Evolutionary conservation across 2,329 filamentous ascomycete genomes (phyloP).

Genomic region (Chaetomiaceae sp.): DNA sequence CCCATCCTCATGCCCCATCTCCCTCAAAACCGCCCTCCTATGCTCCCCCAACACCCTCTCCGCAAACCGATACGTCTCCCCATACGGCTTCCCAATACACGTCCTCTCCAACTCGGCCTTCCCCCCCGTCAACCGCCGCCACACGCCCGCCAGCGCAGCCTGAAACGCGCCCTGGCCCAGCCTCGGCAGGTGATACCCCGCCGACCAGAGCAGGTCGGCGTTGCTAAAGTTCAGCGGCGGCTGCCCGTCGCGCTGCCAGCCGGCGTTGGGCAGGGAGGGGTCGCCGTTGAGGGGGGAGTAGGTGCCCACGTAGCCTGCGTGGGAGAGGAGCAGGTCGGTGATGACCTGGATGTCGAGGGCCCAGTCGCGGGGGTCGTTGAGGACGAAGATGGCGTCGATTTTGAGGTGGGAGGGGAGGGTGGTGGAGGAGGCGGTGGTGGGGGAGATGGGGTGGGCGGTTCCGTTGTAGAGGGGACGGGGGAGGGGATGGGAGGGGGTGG

Average conservation of each 20-base stretch:
- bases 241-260: constrained; percentile 80
- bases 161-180: constrained; percentile 91
- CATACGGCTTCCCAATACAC: constrained; percentile 78
- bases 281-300: constrained; percentile 69
- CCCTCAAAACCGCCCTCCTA: constrained; percentile 45
- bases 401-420: constrained; percentile 51
- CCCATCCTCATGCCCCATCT: constrained; percentile 16
- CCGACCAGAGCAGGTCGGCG: constrained; percentile 84
- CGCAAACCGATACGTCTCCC: constrained; percentile 76
- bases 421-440: constrained; percentile 23
- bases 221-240: constrained; percentile 85
- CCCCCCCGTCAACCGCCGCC: constrained; percentile 65
- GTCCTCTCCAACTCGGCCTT: constrained; percentile 53
- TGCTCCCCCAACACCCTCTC: constrained; percentile 66
- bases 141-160: constrained; percentile 74
- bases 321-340: constrained; percentile 74
- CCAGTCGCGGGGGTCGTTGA: constrained; percentile 97
- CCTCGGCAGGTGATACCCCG: constrained; percentile 76
- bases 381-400: constrained; percentile 87
- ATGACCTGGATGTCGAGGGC: constrained; percentile 83
- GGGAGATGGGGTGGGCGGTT: constrained; percentile 37
- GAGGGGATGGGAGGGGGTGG: constrained; percentile 55
- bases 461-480: constrained; percentile 38
- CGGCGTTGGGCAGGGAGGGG: constrained; percentile 59
- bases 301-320: constrained; percentile 75